These are phyloP conservation scores for Eucalyptus rudis DNA, from an alignment of 345 rosid genomes.

Conservation along the genomic window DNA sequence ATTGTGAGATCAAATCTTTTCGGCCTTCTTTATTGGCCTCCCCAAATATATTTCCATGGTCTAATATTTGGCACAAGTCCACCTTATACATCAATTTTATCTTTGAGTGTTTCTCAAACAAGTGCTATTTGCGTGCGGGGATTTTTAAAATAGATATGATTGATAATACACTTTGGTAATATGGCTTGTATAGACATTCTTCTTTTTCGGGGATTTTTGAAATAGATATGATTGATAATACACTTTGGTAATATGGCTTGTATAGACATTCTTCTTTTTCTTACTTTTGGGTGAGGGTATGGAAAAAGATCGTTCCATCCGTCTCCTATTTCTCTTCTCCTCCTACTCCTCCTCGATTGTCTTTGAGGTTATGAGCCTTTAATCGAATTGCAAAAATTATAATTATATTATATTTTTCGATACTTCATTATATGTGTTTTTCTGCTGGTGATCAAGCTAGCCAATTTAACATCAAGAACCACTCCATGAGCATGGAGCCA, in stretches of 20 bases:
- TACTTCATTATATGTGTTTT: not conserved
- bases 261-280: not conserved
- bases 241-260: not conserved
- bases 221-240: not conserved
- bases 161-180: not conserved
- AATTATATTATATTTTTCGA: not conserved
- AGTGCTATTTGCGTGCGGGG: not conserved
- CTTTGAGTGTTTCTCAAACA: not conserved
- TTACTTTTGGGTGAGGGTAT: not conserved
- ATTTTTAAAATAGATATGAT: not conserved
- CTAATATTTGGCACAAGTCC: not conserved
- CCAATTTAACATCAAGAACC: not conserved
- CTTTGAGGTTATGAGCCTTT: not conserved
- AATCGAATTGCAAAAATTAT: not conserved
- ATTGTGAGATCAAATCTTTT: not conserved
- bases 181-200: not conserved
- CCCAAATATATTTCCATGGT: not conserved
- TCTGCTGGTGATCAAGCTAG: not conserved
- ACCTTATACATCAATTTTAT: not conserved
- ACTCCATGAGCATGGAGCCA: not conserved
- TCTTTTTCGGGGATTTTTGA: not conserved
- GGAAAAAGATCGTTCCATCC: not conserved
- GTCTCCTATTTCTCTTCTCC: not conserved
- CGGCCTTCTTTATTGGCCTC: not conserved
- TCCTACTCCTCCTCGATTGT: not conserved